These are phyloP conservation scores for Neurospora sp. DNA, from an alignment of 495 filamentous ascomycete species.

Conservation along the genomic window DNA sequence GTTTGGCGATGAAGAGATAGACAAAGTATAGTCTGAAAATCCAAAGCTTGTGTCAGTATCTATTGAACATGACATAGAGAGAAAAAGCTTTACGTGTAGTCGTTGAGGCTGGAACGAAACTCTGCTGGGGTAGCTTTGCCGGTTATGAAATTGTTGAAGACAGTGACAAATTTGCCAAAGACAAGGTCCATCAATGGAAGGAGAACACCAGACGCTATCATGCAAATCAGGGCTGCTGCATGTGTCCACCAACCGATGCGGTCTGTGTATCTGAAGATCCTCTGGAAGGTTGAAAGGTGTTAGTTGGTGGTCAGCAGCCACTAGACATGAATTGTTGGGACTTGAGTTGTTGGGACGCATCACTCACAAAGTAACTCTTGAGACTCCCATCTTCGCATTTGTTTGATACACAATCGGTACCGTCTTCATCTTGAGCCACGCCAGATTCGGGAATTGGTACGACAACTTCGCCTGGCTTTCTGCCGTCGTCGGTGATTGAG, in stretches of 20 bases:
- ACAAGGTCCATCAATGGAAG: conserved; percentile 29
- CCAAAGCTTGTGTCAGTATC: not conserved
- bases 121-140: conserved; percentile 3
- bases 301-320: not conserved
- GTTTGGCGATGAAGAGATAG: conserved; percentile 46
- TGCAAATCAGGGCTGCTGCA: conserved; percentile 5
- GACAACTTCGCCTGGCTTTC: not conserved
- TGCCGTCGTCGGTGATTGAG: not conserved
- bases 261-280: conserved; percentile 12
- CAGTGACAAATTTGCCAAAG: conserved; percentile 22
- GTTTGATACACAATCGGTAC: not conserved
- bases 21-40: conserved; percentile 31
- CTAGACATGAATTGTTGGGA: not conserved
- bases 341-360: not conserved
- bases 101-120: conserved; percentile 10
- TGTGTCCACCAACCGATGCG: conserved; percentile 8
- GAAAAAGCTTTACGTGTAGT: conserved; percentile 4
- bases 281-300: not conserved
- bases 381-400: not conserved
- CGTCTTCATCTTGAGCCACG: too few relatives aligned
- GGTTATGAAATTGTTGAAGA: conserved; percentile 17
- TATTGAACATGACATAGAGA: not conserved
- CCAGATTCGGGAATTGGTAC: not conserved
- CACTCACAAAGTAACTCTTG: not conserved
- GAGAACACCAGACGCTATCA: conserved; percentile 21